Evolutionary conservation across 768 basidiomycete genomes (phyloP).

Genomic region (Dacryopinax spathularia): DNA sequence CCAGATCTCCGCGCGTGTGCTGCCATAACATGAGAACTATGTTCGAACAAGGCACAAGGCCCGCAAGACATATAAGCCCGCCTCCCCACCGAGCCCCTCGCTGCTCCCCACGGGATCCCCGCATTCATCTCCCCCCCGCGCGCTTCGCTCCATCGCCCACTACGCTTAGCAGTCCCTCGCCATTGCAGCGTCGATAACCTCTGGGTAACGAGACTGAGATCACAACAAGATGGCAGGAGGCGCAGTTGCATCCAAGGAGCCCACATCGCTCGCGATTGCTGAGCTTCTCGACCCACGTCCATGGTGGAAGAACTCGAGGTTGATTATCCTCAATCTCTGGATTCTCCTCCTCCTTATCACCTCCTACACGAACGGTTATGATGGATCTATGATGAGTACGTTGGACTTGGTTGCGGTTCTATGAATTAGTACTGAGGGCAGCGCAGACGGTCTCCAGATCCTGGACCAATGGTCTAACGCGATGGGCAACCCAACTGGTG

Average conservation of each 20-base stretch:
- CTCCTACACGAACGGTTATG: constrained; percentile 50
- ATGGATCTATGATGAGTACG: constrained; percentile 40
- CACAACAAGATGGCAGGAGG: background rate
- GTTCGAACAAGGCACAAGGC: background rate
- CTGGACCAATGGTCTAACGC: constrained; percentile 47
- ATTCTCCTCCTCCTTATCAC: constrained; percentile 51
- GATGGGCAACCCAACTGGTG: constrained; percentile 40
- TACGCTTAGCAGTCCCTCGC: background rate
- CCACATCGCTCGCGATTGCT: background rate
- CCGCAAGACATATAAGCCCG: constrained; percentile 1
- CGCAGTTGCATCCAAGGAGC: background rate
- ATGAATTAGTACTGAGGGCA: constrained; percentile 22
- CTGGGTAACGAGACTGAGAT: background rate
- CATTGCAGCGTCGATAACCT: too few relatives aligned
- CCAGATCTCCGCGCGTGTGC: background rate
- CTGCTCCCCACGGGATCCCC: constrained; percentile 3
- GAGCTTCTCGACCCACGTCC: background rate
- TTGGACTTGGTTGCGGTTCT: background rate
- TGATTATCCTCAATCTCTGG: constrained; percentile 39
- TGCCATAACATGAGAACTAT: too few relatives aligned
- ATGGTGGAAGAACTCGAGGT: background rate
- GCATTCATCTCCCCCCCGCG: background rate
- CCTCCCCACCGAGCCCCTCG: background rate
- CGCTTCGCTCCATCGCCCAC: background rate
- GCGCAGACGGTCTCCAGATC: constrained; percentile 44